These are phyloP conservation scores for Sarocladium brachiariae DNA, from an alignment of 2,329 filamentous ascomycete species.

Conservation along the genomic window DNA sequence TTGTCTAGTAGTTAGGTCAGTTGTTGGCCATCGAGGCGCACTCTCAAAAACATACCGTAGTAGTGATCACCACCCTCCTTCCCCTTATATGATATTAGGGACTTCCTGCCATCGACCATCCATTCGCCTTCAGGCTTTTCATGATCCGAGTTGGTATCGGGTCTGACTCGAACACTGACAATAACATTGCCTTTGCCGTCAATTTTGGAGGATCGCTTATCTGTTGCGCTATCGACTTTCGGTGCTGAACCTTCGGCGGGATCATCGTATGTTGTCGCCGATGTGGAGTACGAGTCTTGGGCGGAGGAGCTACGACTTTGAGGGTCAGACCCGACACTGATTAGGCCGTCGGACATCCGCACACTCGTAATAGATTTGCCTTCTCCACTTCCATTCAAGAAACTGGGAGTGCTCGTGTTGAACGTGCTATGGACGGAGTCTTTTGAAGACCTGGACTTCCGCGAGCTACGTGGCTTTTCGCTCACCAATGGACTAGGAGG, in stretches of 20 bases:
- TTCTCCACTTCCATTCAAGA: slow-evolving; percentile 73
- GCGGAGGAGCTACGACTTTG: slow-evolving; percentile 89
- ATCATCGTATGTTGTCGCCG: slow-evolving; percentile 83
- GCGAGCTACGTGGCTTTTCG: slow-evolving; percentile 39
- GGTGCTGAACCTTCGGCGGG: slow-evolving; percentile 47
- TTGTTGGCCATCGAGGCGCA: background rate
- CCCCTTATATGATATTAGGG: slow-evolving; percentile 75
- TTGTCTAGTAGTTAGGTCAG: slow-evolving; percentile 60
- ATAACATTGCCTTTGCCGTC: slow-evolving; percentile 92
- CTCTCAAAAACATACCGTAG: slow-evolving; percentile 60
- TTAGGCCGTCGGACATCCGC: slow-evolving; percentile 66
- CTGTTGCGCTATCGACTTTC: slow-evolving; percentile 25
- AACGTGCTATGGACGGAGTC: slow-evolving; percentile 45
- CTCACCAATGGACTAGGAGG: slow-evolving; percentile 54
- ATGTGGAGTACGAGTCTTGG: slow-evolving; percentile 87
- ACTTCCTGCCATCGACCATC: slow-evolving; percentile 80
- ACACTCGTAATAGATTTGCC: slow-evolving; percentile 63
- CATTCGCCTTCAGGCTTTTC: slow-evolving; percentile 70
- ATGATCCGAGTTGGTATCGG: slow-evolving; percentile 63
- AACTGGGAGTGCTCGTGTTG: slow-evolving; percentile 54
- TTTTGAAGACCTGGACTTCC: slow-evolving; percentile 50
- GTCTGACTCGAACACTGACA: slow-evolving; percentile 89
- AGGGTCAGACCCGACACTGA: slow-evolving; percentile 73
- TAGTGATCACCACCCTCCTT: slow-evolving; percentile 88
- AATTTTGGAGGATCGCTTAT: slow-evolving; percentile 45